Percentiles rank a stretch among this genome's conserved stretches.
Conservation (phyloP, 2,329 filamentous ascomycete genomes). For the Cladosporium halotolerans region DNA sequence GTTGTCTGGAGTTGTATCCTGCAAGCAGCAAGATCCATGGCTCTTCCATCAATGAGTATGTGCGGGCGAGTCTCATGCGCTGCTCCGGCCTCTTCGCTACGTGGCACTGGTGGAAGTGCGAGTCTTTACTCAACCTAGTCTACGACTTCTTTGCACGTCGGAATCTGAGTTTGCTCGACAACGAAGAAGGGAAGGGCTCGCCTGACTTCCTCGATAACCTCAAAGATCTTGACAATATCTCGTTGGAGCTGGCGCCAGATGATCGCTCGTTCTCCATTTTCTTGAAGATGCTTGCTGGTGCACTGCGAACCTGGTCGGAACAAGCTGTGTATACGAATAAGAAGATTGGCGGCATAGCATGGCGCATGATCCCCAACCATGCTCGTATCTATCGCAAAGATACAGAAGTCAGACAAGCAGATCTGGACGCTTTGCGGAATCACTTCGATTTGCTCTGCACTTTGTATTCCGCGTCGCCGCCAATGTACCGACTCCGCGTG, state of each 20-base stretch:
- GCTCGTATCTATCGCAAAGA: slow-evolving; percentile 56
- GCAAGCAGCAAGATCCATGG: slow-evolving; percentile 34
- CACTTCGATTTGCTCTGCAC: slow-evolving; percentile 57
- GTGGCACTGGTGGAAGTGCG: slow-evolving; percentile 55
- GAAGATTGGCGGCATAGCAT: slow-evolving; percentile 51
- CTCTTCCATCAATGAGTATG: slow-evolving; percentile 49
- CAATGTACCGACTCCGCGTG: slow-evolving; percentile 47
- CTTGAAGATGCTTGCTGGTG: slow-evolving; percentile 50
- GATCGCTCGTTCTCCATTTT: slow-evolving; percentile 55
- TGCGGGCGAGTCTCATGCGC: slow-evolving; percentile 46
- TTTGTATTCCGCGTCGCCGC: slow-evolving; percentile 52
- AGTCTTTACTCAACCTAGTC: slow-evolving; percentile 45
- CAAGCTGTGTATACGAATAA: slow-evolving; percentile 42
- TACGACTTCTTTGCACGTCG: slow-evolving; percentile 57
- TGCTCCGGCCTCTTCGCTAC: slow-evolving; percentile 47
- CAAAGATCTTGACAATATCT: slow-evolving; percentile 22
- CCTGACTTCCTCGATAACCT: slow-evolving; percentile 49
- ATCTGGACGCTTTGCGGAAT: slow-evolving; percentile 53
- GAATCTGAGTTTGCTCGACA: slow-evolving; percentile 45
- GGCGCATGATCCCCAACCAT: slow-evolving; percentile 55
- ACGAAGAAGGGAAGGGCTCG: slow-evolving; percentile 48
- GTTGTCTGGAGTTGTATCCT: slow-evolving; percentile 43
- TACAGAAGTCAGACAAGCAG: slow-evolving; percentile 44
- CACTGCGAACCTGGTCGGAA: slow-evolving; percentile 42
- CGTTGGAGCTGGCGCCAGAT: slow-evolving; percentile 38